Conservation (phyloP, 192 early-diverging fungal genomes). For the Coemansia sp. region DNA sequence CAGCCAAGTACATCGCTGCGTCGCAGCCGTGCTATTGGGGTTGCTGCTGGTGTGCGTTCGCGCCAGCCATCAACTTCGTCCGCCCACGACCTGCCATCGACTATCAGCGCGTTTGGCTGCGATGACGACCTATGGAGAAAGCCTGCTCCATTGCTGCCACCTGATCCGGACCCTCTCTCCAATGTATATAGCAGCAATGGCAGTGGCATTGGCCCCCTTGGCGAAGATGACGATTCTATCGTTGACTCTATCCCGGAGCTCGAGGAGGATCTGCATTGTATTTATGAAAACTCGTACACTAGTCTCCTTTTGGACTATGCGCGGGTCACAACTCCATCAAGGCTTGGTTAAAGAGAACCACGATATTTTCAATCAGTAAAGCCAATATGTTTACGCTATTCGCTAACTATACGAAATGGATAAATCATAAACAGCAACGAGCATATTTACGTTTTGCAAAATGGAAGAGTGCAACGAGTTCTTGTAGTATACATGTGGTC, state of each 20-base stretch:
- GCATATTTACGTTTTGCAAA: too few relatives aligned
- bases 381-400: too few relatives aligned
- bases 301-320: slow-evolving; percentile 69
- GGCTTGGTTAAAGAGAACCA: slow-evolving; percentile 37
- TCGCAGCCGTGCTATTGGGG: slow-evolving; percentile 48
- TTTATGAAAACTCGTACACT: slow-evolving; percentile 66
- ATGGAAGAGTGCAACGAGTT: too few relatives aligned
- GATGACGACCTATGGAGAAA: slow-evolving; percentile 42
- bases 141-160: slow-evolving; percentile 40
- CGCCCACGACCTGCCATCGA: slow-evolving; percentile 3
- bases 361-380: too few relatives aligned
- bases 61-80: not conserved
- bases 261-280: slow-evolving; percentile 62
- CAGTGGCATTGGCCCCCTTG: slow-evolving; percentile 33
- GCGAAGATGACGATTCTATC: slow-evolving; percentile 36
- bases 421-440: too few relatives aligned
- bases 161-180: slow-evolving; percentile 31
- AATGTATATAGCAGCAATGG: slow-evolving; percentile 1
- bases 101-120: slow-evolving; percentile 47
- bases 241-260: slow-evolving; percentile 64
- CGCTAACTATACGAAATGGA: too few relatives aligned
- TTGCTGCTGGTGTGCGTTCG: slow-evolving; percentile 33
- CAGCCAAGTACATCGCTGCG: slow-evolving; percentile 24
- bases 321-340: slow-evolving; percentile 61
- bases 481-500: too few relatives aligned